Base-by-base conservation (phyloP, 2,329 filamentous ascomycete species). In the Davidsoniella australis region DNA sequence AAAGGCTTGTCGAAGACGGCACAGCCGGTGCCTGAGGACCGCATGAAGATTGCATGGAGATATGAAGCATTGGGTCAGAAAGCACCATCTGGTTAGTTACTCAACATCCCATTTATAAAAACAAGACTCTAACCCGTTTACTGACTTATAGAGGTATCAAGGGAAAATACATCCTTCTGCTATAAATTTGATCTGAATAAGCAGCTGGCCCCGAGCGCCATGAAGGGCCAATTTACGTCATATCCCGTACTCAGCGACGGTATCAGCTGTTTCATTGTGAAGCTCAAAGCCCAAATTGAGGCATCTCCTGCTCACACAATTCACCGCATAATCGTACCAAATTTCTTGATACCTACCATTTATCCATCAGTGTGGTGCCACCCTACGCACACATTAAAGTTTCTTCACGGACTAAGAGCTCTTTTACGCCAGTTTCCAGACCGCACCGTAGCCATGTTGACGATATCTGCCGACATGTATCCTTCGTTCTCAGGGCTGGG, bases 1-100 rank as follows among this genome's bases (percentile, higher is more conserved):
- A 45, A 38, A 17, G 36, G 24, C 14, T 38, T 40, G 7, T 38
- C 24, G 20, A 47, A 41, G n/a, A 12, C 50, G 16, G 8, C 8
- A 9, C 12, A 47, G 3, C 47, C 41, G 26, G 33, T 10, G 2
- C 38, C 39, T 3, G 47, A 51, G 20, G 70, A 72, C 12, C 83
- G 89, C 54, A 96, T 98, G 91, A 96, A 94, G 68, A 98, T 98
- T 68, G 91, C 91, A 3, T 98, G 91, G 91, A 75, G 91, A 62
- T 98, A 98, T 66, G 88, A 96, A 64, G 75, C 78, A 33, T 64
- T 96, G 48, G 82, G 83, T 14, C 80, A 79, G 57, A 41, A 40
- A 18, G 17, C 24, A 20, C 18, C n/a, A 46, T 12, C 29, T 46
- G 44, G 44, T 46, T 38, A 46, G 44, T 46, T 18, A 23, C 17